Conservation (phyloP, 169 alveolate species). For the Eimeria praecox region DNA sequence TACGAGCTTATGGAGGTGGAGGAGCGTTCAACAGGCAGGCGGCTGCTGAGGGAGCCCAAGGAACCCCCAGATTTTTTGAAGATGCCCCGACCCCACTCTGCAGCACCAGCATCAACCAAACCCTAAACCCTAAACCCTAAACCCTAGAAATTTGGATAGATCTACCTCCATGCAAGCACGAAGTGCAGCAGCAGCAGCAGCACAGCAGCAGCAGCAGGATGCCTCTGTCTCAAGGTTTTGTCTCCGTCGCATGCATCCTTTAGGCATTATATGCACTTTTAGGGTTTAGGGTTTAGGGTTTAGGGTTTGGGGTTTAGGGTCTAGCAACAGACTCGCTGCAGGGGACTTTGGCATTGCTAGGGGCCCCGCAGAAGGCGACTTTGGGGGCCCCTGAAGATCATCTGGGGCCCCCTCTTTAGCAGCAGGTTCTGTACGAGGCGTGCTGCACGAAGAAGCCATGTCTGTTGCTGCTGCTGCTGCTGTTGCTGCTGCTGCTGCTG, state of each 20-base stretch:
- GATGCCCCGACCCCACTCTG: slow-evolving; percentile 45
- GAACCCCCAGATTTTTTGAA: background rate
- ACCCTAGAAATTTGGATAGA: background rate
- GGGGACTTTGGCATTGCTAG: background rate
- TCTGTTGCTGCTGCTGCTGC: slow-evolving; percentile 32
- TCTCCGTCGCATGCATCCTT: background rate
- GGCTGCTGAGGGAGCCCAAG: background rate
- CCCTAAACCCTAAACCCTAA: slow-evolving; percentile 57
- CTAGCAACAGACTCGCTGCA: background rate
- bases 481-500: slow-evolving; percentile 3
- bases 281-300: slow-evolving; percentile 28
- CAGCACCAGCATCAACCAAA: background rate
- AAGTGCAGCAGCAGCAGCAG: slow-evolving; percentile 31
- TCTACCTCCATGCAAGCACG: background rate
- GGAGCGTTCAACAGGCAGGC: background rate
- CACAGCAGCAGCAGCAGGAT: slow-evolving; percentile 31
- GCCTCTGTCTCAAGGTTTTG: background rate
- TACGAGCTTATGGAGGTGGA: background rate
- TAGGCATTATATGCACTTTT: background rate
- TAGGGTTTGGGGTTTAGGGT: slow-evolving; percentile 36
- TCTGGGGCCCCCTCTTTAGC: slow-evolving; percentile 22
- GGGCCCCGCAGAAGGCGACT: background rate
- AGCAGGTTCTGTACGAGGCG: background rate
- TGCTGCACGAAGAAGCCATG: background rate
- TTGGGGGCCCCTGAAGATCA: background rate